Evolutionary conservation across 768 basidiomycete genomes (phyloP).

Genomic region (Neoboletus brunneissimus): DNA sequence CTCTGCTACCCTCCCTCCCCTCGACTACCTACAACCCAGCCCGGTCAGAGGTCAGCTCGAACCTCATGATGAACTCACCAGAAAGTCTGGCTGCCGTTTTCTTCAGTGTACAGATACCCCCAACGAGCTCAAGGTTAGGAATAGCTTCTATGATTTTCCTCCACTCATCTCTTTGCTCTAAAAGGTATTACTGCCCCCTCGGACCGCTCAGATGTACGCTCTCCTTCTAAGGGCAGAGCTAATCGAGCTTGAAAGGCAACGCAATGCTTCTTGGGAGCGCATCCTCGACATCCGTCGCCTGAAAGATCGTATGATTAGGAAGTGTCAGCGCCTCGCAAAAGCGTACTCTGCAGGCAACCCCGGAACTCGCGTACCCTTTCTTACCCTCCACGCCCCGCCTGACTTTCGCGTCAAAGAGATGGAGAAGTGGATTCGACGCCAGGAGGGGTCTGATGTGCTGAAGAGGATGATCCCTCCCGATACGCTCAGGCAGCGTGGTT

Average conservation of each 20-base stretch:
- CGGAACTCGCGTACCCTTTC: constrained; percentile 48
- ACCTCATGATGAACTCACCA: constrained; percentile 50
- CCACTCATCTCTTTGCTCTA: constrained; percentile 7
- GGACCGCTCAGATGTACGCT: constrained; percentile 62
- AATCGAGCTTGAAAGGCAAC: constrained; percentile 57
- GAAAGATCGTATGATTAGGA: constrained; percentile 81
- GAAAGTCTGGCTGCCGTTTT: constrained; percentile 63
- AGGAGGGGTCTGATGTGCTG: constrained; percentile 31
- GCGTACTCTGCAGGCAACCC: constrained; percentile 38
- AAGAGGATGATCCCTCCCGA: constrained; percentile 23
- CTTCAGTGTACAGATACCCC: constrained; percentile 75
- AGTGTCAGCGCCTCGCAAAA: constrained; percentile 64
- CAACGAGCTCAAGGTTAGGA: constrained; percentile 65
- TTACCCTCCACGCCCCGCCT: constrained; percentile 62
- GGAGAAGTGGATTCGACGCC: constrained; percentile 70
- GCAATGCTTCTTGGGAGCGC: constrained; percentile 59
- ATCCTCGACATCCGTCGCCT: constrained; percentile 72
- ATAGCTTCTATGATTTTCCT: neutral
- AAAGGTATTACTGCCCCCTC: constrained; percentile 67
- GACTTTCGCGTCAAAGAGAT: constrained; percentile 78
- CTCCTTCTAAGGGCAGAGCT: constrained; percentile 62
- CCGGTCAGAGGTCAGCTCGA: constrained; percentile 76
- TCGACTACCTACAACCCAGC: constrained; percentile 59
- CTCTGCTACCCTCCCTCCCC: constrained; percentile 28
- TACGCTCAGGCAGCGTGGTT: constrained; percentile 25